Evolutionary conservation across 208 protist species (phyloP), one percentile per base, ranked within the genome.

Genomic region (Leishmania braziliensis): DNA sequence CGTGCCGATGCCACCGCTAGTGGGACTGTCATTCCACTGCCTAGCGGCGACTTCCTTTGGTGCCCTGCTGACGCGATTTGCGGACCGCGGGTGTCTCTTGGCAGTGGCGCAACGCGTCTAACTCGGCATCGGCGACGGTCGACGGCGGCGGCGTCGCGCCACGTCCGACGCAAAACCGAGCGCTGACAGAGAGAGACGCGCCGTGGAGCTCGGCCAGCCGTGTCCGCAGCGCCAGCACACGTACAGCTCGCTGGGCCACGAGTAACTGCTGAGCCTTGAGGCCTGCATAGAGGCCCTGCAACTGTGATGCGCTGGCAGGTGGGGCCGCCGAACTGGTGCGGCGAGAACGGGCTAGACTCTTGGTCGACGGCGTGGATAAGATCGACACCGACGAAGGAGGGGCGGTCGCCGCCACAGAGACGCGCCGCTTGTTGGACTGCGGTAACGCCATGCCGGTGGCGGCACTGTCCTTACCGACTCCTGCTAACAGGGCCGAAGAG

Each of bases 141-240:
- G 60, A n/a, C 5, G 81, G 86, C 33, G 85, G 84, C 60, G 78
- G 58, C 6, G 84, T 56, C 36, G 74, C 77, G 20, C 90, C 90
- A 23, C 90, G 81, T 1, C 90, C 90, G n/a, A 93, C 56, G n/a
- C 77, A 78, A 43, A 93, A 79, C 39, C 82, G 84, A 43, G 79
- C 76, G 69, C 90, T 82, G 12, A 89, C 70, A 51, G 74, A 79
- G n/a, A 87, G 73, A 68, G 68, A 68, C 78, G 73, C 86, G 36
- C 20, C 43, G 0, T 50, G 18, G 53, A 90, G 48, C 76, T 90
- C 84, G 23, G 16, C 50, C 46, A 90, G 82, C 9, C 86, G 86
- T 10, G 81, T 33, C 65, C 83, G 78, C 33, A 89, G 58, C 26
- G 82, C 86, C 63, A 88, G 56, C 53, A 84, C 76, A 10, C 81